phyloP scores from a whole-genome alignment of 1,139 yeast genomes.

The Oligophagozyma castellii region DNA sequence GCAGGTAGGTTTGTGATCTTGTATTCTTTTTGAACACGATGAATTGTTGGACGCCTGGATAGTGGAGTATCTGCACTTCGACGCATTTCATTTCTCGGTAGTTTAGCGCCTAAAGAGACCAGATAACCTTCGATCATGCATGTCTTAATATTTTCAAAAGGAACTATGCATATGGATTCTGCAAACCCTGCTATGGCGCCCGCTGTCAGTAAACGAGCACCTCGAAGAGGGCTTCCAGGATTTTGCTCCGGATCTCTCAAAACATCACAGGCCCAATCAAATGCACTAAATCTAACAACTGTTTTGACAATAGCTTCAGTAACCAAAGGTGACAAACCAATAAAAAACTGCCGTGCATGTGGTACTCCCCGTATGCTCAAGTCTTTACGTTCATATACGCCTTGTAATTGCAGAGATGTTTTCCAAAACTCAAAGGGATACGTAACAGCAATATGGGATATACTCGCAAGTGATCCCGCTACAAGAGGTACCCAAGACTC shows the following conservation, averaged over 20 bases:
- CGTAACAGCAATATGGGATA: conserved; percentile 54
- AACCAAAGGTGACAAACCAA: conserved; percentile 73
- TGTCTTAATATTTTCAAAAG: conserved; percentile 80
- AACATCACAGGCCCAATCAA: conserved; percentile 63
- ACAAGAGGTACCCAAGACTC: too few species aligned
- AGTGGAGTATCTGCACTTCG: conserved; percentile 4
- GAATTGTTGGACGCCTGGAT: conserved; percentile 12
- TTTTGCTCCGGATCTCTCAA: conserved; percentile 36
- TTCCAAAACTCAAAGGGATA: conserved; percentile 81
- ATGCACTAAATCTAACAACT: conserved; percentile 55
- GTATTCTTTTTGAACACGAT: conserved; percentile 4
- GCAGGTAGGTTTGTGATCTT: conserved; percentile 16
- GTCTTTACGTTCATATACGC: too few species aligned
- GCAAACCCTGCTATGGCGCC: conserved; percentile 74
- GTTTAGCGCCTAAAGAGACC: conserved; percentile 8
- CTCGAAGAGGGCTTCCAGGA: conserved; percentile 43
- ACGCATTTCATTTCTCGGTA: too few species aligned
- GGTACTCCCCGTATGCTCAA: too few species aligned
- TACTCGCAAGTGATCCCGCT: conserved; percentile 67
- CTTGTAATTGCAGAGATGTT: conserved; percentile 54
- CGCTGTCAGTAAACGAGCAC: conserved; percentile 66
- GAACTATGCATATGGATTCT: conserved; percentile 75
- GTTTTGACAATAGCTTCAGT: conserved; percentile 65
- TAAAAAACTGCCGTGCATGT: conserved; percentile 46
- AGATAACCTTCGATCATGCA: conserved; percentile 64